phyloP scores from a whole-genome alignment of 2,329 filamentous ascomycete genomes.

The Curvularia sp. region DNA sequence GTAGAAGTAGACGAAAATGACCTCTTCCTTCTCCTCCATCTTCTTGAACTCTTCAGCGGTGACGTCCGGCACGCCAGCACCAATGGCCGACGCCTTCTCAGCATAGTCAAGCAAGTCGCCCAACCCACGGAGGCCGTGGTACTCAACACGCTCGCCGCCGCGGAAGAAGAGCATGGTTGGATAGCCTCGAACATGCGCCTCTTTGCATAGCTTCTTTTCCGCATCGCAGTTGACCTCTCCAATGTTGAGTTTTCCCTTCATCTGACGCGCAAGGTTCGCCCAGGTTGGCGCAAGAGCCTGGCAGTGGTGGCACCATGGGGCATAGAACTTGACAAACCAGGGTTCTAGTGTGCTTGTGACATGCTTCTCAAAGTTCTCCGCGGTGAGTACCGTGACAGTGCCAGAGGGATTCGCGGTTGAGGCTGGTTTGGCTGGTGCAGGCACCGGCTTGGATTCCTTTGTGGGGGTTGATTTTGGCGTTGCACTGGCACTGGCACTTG shows the following conservation, averaged over 20 bases:
- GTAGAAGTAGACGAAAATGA: slow-evolving; percentile 97
- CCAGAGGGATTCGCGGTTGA: slow-evolving; percentile 73
- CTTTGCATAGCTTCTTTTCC: slow-evolving; percentile 89
- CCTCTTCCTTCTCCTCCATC: slow-evolving; percentile 90
- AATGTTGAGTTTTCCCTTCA: slow-evolving; percentile 88
- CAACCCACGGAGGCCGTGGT: slow-evolving; percentile 86
- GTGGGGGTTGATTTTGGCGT: slow-evolving; percentile 30
- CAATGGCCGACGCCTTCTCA: slow-evolving; percentile 81
- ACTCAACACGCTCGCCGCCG: slow-evolving; percentile 89
- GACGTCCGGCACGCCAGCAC: slow-evolving; percentile 80
- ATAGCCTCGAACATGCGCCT: slow-evolving; percentile 78
- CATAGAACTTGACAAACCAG: slow-evolving; percentile 99
- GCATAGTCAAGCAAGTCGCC: slow-evolving; percentile 89
- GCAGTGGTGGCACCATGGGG: slow-evolving; percentile 96
- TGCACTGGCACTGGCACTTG: slow-evolving; percentile 4
- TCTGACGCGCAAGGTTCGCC: slow-evolving; percentile 87
- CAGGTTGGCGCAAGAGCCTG: slow-evolving; percentile 91
- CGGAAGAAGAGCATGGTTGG: slow-evolving; percentile 94
- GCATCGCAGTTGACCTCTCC: slow-evolving; percentile 95
- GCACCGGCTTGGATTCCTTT: slow-evolving; percentile 38
- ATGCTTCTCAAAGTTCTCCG: slow-evolving; percentile 82
- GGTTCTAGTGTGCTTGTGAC: slow-evolving; percentile 89
- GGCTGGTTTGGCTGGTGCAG: slow-evolving; percentile 32
- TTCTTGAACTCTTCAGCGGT: slow-evolving; percentile 77
- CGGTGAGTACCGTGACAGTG: slow-evolving; percentile 75